Percentiles rank a stretch among this genome's conserved stretches.
Conservation (phyloP, 768 basidiomycete genomes). For the Candolleomyces efflorescens region DNA sequence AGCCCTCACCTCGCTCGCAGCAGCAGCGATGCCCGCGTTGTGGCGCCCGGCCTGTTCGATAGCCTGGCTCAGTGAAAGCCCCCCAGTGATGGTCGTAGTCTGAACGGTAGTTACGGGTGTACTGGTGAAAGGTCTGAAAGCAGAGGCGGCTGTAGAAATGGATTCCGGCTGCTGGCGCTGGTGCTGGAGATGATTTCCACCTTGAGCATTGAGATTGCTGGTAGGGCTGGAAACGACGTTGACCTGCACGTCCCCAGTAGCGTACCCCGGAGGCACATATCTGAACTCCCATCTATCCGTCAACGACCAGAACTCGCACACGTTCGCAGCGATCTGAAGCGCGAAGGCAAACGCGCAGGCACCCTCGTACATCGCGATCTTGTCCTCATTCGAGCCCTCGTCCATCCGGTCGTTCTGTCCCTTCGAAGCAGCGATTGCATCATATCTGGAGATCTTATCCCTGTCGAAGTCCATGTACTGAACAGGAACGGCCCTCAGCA, state of each 20-base stretch:
- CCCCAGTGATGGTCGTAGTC: neutral
- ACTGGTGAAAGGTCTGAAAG: neutral
- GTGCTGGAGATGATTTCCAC: too few species aligned
- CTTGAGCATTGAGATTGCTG: neutral
- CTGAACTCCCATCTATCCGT: slow-evolving; percentile 71
- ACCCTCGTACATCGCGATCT: slow-evolving; percentile 44
- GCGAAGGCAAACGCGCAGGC: slow-evolving; percentile 66
- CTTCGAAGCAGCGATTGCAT: slow-evolving; percentile 35
- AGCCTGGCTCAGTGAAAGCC: neutral
- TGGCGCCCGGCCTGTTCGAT: neutral
- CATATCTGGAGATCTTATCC: slow-evolving; percentile 42
- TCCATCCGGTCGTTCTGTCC: neutral
- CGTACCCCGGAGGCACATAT: slow-evolving; percentile 33
- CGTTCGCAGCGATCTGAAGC: slow-evolving; percentile 60
- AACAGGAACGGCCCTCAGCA: slow-evolving; percentile 41
- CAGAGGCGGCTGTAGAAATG: neutral
- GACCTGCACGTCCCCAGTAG: neutral
- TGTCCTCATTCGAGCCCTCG: neutral
- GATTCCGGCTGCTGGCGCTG: neutral
- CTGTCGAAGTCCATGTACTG: slow-evolving; percentile 39
- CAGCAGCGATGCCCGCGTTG: neutral
- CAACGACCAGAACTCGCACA: slow-evolving; percentile 65
- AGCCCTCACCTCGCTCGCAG: too few species aligned
- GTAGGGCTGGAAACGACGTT: slow-evolving; percentile 1
- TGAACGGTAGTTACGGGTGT: neutral